Conservation (phyloP, 441 rosid genomes). For the Monsonia emarginata region DNA sequence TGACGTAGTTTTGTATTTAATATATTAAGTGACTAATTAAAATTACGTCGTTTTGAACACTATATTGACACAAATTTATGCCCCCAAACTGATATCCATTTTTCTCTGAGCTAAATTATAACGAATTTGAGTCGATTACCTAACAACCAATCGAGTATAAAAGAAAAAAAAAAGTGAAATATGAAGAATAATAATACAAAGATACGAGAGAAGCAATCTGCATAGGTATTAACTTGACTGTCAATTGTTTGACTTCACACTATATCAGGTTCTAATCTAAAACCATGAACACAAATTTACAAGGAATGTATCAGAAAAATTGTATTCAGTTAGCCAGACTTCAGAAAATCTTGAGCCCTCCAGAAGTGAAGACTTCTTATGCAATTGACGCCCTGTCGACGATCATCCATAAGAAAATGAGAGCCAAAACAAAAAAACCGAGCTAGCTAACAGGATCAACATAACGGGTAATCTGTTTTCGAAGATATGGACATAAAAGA, state of each 20-base stretch:
- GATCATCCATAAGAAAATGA: slow-evolving; percentile 7
- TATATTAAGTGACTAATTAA: no score
- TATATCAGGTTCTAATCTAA: background rate
- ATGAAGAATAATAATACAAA: no score
- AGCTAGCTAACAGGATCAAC: background rate
- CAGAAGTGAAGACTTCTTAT: slow-evolving; percentile 26
- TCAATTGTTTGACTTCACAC: background rate
- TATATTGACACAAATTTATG: no score
- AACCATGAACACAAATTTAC: background rate
- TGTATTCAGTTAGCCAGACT: background rate
- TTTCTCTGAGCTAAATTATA: no score
- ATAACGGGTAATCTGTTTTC: background rate
- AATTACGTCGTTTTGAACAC: no score
- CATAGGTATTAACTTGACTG: no score
- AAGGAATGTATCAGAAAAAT: background rate
- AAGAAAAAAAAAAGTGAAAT: no score
- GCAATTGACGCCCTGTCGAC: slow-evolving; percentile 44
- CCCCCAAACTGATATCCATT: no score
- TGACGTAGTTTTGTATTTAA: no score
- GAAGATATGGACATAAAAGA: background rate
- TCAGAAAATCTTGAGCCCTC: slow-evolving; percentile 2
- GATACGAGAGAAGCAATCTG: no score
- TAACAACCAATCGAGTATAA: no score
- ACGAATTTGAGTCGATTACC: no score
- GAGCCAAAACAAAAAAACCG: background rate